phyloP scores from a whole-genome alignment of 1,139 yeast species.

The Hyphopichia burtonii region DNA sequence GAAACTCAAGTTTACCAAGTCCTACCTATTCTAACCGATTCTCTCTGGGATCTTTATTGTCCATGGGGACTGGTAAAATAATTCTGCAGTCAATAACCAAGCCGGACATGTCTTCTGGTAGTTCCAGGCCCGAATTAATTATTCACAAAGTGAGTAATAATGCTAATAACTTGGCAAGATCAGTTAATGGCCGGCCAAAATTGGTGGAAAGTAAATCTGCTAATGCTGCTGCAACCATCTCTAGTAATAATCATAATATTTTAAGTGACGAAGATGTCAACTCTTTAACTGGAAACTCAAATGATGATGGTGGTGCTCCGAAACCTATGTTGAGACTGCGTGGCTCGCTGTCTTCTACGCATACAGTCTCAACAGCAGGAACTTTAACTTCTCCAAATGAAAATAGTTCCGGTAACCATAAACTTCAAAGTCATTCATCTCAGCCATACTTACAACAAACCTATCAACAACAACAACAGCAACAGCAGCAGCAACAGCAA shows the following conservation, averaged over 20 bases:
- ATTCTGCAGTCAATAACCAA: slow-evolving; percentile 29
- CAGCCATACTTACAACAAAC: slow-evolving; percentile 1
- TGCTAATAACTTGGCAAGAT: background rate
- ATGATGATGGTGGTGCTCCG: background rate
- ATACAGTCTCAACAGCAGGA: slow-evolving; percentile 6
- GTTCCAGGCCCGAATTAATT: slow-evolving; percentile 4
- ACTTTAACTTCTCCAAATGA: slow-evolving; percentile 1
- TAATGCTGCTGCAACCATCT: slow-evolving; percentile 16
- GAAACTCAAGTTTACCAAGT: slow-evolving; percentile 24
- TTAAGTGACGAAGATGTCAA: slow-evolving; percentile 2
- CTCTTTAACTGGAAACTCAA: background rate
- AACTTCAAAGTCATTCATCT: slow-evolving; percentile 2
- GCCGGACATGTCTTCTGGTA: slow-evolving; percentile 8
- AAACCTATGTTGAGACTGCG: slow-evolving; percentile 16
- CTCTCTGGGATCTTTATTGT: slow-evolving; percentile 39
- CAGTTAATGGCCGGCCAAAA: slow-evolving; percentile 22
- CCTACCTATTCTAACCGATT: slow-evolving; percentile 42
- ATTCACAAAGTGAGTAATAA: slow-evolving; percentile 1
- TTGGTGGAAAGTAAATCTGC: slow-evolving; percentile 32
- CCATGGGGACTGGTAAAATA: slow-evolving; percentile 45
- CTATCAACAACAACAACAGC: slow-evolving; percentile 4
- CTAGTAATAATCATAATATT: background rate
- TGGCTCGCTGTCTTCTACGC: slow-evolving; percentile 14
- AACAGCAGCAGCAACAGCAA: slow-evolving; percentile 5
- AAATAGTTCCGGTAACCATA: slow-evolving; percentile 3